Percentiles rank a stretch among this genome's conserved stretches.
Evolutionary conservation across 1,284 basidiomycete genomes (phyloP).

Genomic region (Marasmius tenuissimus): DNA sequence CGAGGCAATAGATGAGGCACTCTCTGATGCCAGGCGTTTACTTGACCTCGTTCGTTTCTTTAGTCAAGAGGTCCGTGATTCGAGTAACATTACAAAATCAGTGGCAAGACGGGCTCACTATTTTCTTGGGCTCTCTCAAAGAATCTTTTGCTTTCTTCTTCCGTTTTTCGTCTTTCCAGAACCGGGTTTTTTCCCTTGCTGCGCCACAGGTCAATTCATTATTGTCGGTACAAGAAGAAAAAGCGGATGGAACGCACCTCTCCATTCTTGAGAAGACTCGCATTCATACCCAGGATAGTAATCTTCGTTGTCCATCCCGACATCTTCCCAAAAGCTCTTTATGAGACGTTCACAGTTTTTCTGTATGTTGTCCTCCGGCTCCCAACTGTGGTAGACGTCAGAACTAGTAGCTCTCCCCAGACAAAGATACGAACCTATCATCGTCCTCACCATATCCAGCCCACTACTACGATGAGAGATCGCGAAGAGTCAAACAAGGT

Average conservation of each 20-base stretch:
- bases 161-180: background rate
- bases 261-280: conserved; percentile 6
- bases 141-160: background rate
- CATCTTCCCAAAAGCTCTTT: conserved; percentile 7
- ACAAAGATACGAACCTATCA: conserved; percentile 5
- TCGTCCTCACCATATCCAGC: conserved; percentile 6
- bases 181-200: conserved; percentile 3
- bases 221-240: background rate
- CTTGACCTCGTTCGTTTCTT: background rate
- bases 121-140: background rate
- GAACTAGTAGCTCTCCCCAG: background rate
- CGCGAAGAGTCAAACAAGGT: background rate
- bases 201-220: background rate
- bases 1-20: background rate
- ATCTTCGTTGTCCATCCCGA: conserved; percentile 8
- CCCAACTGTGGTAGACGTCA: conserved; percentile 8
- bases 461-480: conserved; percentile 9
- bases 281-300: conserved; percentile 8
- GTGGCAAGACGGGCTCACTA: background rate
- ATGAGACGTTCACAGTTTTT: conserved; percentile 9
- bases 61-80: background rate
- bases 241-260: background rate
- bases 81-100: background rate
- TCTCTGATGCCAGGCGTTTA: background rate
- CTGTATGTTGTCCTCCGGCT: conserved; percentile 4